These are phyloP conservation scores for Amaranthus tricolor DNA, from an alignment of 179 eudicot species.

Conservation along the genomic window DNA sequence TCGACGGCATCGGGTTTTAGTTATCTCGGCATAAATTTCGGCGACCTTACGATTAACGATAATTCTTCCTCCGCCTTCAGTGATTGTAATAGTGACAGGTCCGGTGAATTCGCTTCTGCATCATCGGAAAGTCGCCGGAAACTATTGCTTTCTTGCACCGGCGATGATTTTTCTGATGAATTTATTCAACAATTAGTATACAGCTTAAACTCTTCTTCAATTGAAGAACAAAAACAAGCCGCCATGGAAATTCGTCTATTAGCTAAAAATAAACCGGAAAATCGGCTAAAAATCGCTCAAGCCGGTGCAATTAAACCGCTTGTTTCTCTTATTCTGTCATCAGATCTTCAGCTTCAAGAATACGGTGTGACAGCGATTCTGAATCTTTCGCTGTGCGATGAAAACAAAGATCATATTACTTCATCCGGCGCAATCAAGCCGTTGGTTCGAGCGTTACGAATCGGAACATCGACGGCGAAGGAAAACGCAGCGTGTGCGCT, in stretches of 20 bases:
- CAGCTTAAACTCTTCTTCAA: slow-evolving; percentile 42
- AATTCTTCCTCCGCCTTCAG: slow-evolving; percentile 73
- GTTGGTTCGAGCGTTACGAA: slow-evolving; percentile 28
- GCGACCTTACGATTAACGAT: slow-evolving; percentile 38
- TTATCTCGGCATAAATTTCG: slow-evolving; percentile 57
- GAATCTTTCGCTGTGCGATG: slow-evolving; percentile 77
- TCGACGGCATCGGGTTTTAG: slow-evolving; percentile 38
- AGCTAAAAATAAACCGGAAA: slow-evolving; percentile 81
- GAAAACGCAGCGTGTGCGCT: slow-evolving; percentile 46
- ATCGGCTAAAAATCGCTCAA: slow-evolving; percentile 63
- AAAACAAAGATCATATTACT: slow-evolving; percentile 58
- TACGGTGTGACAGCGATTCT: slow-evolving; percentile 83
- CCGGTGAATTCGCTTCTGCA: slow-evolving; percentile 66
- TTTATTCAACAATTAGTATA: slow-evolving; percentile 50
- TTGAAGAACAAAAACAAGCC: slow-evolving; percentile 48
- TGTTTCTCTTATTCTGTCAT: slow-evolving; percentile 45
- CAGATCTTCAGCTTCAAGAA: slow-evolving; percentile 61
- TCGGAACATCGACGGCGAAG: slow-evolving; percentile 34
- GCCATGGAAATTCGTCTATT: slow-evolving; percentile 70
- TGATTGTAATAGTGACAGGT: slow-evolving; percentile 77
- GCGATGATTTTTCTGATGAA: slow-evolving; percentile 56
- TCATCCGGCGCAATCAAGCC: slow-evolving; percentile 71
- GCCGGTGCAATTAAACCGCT: slow-evolving; percentile 77
- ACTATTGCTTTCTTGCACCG: slow-evolving; percentile 55
- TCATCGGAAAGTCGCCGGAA: slow-evolving; percentile 50